These are phyloP conservation scores for Suillus bovinus DNA, from an alignment of 768 basidiomycete species.

Conservation along the genomic window DNA sequence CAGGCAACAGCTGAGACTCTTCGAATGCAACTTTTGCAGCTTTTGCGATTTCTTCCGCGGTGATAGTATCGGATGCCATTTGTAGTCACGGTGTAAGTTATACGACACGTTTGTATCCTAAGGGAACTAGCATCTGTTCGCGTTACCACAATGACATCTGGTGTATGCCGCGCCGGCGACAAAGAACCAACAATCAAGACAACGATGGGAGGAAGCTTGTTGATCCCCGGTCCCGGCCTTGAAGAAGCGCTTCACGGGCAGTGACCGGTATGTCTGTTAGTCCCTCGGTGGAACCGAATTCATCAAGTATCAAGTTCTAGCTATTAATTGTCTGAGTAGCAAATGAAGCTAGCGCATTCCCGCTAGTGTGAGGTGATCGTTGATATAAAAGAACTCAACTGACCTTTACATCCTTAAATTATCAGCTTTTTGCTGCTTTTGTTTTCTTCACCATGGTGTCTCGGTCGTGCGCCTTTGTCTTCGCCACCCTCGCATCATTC, in stretches of 20 bases:
- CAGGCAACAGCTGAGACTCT: conserved; percentile 75
- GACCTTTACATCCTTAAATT: conserved; percentile 6
- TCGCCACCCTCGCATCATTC: conserved; percentile 3
- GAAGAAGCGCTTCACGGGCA: too few relatives aligned
- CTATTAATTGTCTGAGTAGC: conserved; percentile 6
- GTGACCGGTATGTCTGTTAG: too few relatives aligned
- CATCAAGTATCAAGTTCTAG: not conserved
- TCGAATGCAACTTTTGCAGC: conserved; percentile 85
- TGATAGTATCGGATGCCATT: conserved; percentile 14
- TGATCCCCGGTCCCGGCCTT: too few relatives aligned
- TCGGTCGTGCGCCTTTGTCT: conserved; percentile 16
- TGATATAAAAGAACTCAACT: conserved; percentile 4
- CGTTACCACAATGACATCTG: too few relatives aligned
- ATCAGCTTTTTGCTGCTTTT: conserved; percentile 11
- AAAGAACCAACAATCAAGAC: too few relatives aligned
- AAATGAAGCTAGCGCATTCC: not conserved
- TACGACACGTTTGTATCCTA: too few relatives aligned
- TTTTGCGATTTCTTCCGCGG: conserved; percentile 66
- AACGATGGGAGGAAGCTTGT: too few relatives aligned
- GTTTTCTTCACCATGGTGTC: conserved; percentile 21
- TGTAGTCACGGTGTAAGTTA: too few relatives aligned
- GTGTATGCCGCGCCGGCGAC: too few relatives aligned
- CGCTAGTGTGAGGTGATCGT: conserved; percentile 12
- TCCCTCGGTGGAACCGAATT: too few relatives aligned
- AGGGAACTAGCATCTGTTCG: too few relatives aligned